Conservation (phyloP, 2,329 filamentous ascomycete genomes). For the Cordyceps farinosa region DNA sequence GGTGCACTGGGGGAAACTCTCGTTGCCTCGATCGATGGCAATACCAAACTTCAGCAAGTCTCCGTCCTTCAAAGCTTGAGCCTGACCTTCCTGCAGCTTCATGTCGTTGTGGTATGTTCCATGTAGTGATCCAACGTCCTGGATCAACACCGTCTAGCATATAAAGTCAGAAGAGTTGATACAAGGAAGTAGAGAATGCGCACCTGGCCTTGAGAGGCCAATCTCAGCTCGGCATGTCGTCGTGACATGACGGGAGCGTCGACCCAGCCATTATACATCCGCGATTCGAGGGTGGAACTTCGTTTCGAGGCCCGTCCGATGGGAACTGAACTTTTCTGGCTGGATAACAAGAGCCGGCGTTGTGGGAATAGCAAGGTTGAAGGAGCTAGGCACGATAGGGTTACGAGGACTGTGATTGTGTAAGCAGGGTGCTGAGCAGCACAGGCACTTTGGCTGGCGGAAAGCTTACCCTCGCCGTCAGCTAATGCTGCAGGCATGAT, state of each 20-base stretch:
- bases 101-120: constrained; percentile 46
- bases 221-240: constrained; percentile 55
- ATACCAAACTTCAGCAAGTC: constrained; percentile 37
- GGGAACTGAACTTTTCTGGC: constrained; percentile 26
- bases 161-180: constrained; percentile 23
- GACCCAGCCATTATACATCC: constrained; percentile 60
- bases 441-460: background rate
- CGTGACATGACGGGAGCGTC: constrained; percentile 71
- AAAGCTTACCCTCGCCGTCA: constrained; percentile 9
- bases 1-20: constrained; percentile 36
- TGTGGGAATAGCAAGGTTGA: constrained; percentile 24
- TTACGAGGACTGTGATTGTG: constrained; percentile 30
- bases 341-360: constrained; percentile 32
- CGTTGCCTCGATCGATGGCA: constrained; percentile 32
- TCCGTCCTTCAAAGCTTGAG: constrained; percentile 24
- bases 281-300: constrained; percentile 32
- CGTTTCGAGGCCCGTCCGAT: constrained; percentile 47
- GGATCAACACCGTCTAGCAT: constrained; percentile 41
- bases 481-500: background rate
- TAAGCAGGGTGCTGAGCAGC: background rate
- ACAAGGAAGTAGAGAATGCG: constrained; percentile 18
- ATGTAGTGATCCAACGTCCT: constrained; percentile 49
- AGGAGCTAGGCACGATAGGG: constrained; percentile 26
- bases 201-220: constrained; percentile 45
- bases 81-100: constrained; percentile 22